These are phyloP conservation scores for Udeniomyces megalosporus DNA, from an alignment of 768 basidiomycete species.

Conservation along the genomic window DNA sequence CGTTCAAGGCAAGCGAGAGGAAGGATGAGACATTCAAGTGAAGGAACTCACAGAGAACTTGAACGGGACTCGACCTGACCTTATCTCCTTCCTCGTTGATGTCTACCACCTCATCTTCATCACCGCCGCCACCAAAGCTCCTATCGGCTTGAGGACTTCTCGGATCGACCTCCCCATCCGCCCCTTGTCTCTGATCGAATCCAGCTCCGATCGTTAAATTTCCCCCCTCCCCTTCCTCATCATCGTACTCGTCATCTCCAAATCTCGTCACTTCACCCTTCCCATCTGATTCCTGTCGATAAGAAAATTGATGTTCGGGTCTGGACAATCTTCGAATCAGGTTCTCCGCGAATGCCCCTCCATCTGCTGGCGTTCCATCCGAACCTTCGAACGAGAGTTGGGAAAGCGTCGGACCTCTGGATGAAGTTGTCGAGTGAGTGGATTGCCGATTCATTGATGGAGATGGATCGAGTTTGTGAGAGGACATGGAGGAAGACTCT, in stretches of 20 bases:
- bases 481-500: background rate
- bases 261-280: too few relatives aligned
- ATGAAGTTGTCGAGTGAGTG: background rate
- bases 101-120: too few relatives aligned
- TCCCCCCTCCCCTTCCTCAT: background rate
- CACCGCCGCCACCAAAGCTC: too few relatives aligned
- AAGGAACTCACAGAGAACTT: too few relatives aligned
- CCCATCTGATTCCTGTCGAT: too few relatives aligned
- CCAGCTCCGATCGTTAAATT: background rate
- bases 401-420: slow-evolving; percentile 10
- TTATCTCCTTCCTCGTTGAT: too few relatives aligned
- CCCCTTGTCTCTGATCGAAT: background rate
- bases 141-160: too few relatives aligned
- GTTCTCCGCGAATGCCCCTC: slow-evolving; percentile 3
- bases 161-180: background rate
- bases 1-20: too few relatives aligned
- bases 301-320: background rate
- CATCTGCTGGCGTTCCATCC: background rate
- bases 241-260: background rate
- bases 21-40: too few relatives aligned
- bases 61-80: too few relatives aligned
- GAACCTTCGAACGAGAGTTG: slow-evolving; percentile 11
- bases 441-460: background rate
- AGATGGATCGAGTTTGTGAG: background rate
- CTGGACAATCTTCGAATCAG: slow-evolving; percentile 1